Base-by-base conservation (phyloP, 495 filamentous ascomycete genomes). In the Penicillium mononematosum region DNA sequence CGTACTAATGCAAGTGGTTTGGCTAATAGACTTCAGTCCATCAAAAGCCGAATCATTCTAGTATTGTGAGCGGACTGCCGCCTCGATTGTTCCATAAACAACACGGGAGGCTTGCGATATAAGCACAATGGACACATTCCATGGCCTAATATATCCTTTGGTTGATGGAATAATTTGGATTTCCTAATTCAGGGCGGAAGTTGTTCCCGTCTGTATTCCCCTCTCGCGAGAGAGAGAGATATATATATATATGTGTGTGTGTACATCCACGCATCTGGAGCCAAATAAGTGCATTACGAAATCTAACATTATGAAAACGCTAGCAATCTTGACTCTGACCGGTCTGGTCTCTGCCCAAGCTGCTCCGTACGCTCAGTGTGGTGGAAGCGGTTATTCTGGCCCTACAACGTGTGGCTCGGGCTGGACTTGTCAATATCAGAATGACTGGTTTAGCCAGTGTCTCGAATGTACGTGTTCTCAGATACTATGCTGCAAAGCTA, bases 381-480 rank as follows among this genome's bases (percentile, higher is more conserved):
- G 73, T 32, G 72, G 73, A 41, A 61, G 42, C 8, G 57, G 63
- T 41, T 70, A 63, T 45, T 63, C 61, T 11, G 71, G 69, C 0
- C 36, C 59, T 24, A 70, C 66, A 9, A 58, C 50, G 11, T 75
- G 72, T 42, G 64, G 60, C 7, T 43, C 69, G 7, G 72, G 67
- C 39, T 72, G 65, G 51, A 60, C 52, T n/a, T 75, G 73, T 32
- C 51, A 61, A 6, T 65, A 58, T 38, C 60, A 70, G 38, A 75
- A 73, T 55, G 65, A 65, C 7, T 76, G 66, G 60, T 76, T 73
- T 58, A 75, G 66, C 50, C 72, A 75, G 54, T 76, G 73, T 53
- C 19, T 77, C 10, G 52, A 55, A 44, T 57, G 68, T 69, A 56
- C 27, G 45, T 43, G 14, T 4, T 5, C 34, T 36, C 14, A 16